Evolutionary conservation across 108 stramenopile species (phyloP), one percentile per base, ranked within the genome.

Genomic region (Chaetoceros muelleri): DNA sequence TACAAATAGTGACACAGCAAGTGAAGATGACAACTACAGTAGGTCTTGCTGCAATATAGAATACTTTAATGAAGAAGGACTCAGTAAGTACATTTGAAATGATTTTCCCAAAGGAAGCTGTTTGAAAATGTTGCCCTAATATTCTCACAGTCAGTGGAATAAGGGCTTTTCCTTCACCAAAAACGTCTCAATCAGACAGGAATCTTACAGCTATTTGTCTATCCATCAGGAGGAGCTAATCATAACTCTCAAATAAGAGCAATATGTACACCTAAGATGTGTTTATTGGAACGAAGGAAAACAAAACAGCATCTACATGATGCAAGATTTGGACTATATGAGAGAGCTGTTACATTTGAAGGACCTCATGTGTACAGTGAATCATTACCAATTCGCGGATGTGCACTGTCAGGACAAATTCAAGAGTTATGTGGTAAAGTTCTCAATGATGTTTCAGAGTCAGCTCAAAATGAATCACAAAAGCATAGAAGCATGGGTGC

Each of bases 221-320:
- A 83, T 62, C 89, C 87, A 44, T 83, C 87, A 47, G 79, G 84
- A 13, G 53, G 64, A 10, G 45, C 48, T 8, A 52, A 24, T 18
- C 53, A 73, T 54, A 73, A 73, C 46, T 60, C 68, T 17, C 58
- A 64, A 29, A 69, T 90, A 47, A 73, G 90, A 5, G 85, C 84
- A 0, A 75, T 84, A 5, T 93, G 90, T 87, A 81, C 81, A 44
- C 90, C 87, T 13, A 90, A 87, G 47, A 48, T 93, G 30, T 87
- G 85, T 50, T 31, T 93, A n/a, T 55, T 84, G 51, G 90, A 93
- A 53, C 67, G 85, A 2, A 64, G 85, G 24, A 68, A 73, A 50
- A 93, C 87, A 31, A 76, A 75, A 22, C 78, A 79, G 55, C 54
- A 78, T 53, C 70, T 90, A 1, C 68, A 83, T 40, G 90, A 93